Base-by-base conservation (phyloP, 768 basidiomycete genomes). In the Suillus weaverae region DNA sequence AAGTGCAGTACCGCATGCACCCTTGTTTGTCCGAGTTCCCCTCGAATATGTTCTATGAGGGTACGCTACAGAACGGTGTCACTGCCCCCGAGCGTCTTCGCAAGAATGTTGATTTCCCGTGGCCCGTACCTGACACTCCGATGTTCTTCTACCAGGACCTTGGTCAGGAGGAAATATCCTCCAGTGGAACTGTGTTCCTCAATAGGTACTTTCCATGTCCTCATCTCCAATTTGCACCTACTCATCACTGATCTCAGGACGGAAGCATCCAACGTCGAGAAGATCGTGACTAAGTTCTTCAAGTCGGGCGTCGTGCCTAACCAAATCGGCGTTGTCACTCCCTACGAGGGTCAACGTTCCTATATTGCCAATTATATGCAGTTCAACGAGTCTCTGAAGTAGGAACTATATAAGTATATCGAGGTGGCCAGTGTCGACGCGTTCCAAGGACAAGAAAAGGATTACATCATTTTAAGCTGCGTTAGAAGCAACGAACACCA, bases 111-210 rank as follows among this genome's bases (percentile, higher is more conserved):
- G 97, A 99, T 76, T 99, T 99, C 80, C 97, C 97, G 0, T 99
- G 97, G 97, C 97, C 97, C 7, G 87, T 92, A 46, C 91, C 92
- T 18, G 95, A 97, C 71, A 97, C 95, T 1, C 97, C 97, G 18
- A 99, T 99, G 97, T 98, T 98, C 82, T 99, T 99, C 82, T 98
- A 99, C 79, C 97, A 99, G 84, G 99, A 99, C 72, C 78, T 99
- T 57, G 97, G 97, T 0, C 97, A 98, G 71, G 97, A 99, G 73
- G 97, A 99, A 75, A 99, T 99, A 63, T 98, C 96, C 14, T 95
- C 94, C 64, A 97, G 95, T 73, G 97, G 97, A 62, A 99, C 97
- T 1, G 98, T 96, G 14, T 99, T 98, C 86, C 83, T 99, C 69
- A 99, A 99, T 78, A 88, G 93, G 91, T 88, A 61, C 53, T 81